A percentile compares a stretch with the other conserved stretches of the same genome.
phyloP scores from a whole-genome alignment of 805 yeast species.

The Metschnikowia anglica region DNA sequence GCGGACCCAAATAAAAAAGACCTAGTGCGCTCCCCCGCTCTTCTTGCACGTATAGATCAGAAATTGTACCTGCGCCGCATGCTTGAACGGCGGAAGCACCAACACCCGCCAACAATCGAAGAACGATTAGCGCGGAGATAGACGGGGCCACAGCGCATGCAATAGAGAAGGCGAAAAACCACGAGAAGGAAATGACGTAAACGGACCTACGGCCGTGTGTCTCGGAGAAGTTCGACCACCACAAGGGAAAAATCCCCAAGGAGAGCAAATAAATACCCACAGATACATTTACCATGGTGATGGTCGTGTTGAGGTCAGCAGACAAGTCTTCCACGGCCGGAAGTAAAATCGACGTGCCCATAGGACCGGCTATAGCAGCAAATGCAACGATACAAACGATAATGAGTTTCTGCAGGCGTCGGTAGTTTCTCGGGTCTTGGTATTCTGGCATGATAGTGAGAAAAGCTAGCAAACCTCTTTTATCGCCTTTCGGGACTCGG shows the following conservation, averaged over 20 bases:
- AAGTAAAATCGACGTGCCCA: conserved; percentile 81
- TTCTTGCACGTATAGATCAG: conserved; percentile 65
- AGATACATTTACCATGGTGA: conserved; percentile 66
- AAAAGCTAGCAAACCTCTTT: conserved; percentile 59
- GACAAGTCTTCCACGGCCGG: conserved; percentile 72
- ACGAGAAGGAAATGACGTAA: conserved; percentile 62
- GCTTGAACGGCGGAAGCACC: conserved; percentile 79
- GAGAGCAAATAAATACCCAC: conserved; percentile 77
- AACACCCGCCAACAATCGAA: conserved; percentile 75
- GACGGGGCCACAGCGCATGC: conserved; percentile 68
- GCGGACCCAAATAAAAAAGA: conserved; percentile 73
- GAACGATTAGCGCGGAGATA: conserved; percentile 61
- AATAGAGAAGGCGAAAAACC: conserved; percentile 64
- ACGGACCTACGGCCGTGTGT: conserved; percentile 71
- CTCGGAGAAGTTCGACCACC: conserved; percentile 88
- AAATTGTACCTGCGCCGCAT: conserved; percentile 86
- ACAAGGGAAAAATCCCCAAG: conserved; percentile 76
- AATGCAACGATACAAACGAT: conserved; percentile 66
- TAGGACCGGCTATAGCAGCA: conserved; percentile 80
- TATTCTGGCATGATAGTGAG: conserved; percentile 65
- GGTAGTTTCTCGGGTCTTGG: conserved; percentile 67
- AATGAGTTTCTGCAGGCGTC: conserved; percentile 46
- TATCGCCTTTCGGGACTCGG: conserved; percentile 25
- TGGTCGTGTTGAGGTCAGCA: conserved; percentile 52
- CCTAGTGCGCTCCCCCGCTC: conserved; percentile 82